These are phyloP conservation scores for Neopestalotiopsis clavispora DNA, from an alignment of 2,329 filamentous ascomycete species.

Conservation along the genomic window DNA sequence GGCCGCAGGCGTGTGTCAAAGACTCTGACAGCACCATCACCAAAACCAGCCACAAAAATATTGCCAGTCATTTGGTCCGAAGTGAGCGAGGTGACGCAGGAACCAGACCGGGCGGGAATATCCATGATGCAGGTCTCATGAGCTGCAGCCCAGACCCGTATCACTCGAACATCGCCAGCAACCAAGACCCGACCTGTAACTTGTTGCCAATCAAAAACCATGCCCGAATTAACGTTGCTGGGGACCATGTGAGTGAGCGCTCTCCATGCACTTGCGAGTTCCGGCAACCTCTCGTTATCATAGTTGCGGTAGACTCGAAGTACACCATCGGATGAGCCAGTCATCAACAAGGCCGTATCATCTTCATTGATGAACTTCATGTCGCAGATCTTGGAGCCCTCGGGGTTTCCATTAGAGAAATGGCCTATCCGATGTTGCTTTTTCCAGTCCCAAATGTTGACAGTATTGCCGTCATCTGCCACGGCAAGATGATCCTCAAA, in stretches of 20 bases:
- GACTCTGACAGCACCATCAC: conserved; percentile 90
- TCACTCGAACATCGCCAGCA: conserved; percentile 92
- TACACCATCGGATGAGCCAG: conserved; percentile 92
- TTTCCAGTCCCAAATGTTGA: conserved; percentile 94
- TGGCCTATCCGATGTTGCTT: conserved; percentile 74
- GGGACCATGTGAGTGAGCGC: conserved; percentile 93
- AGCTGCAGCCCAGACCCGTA: conserved; percentile 94
- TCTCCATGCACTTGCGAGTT: conserved; percentile 89
- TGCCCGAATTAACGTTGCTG: conserved; percentile 90
- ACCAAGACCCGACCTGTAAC: conserved; percentile 95
- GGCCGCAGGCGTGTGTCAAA: conserved; percentile 88
- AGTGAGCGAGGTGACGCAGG: conserved; percentile 93
- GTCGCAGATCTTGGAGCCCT: conserved; percentile 90
- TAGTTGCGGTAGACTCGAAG: conserved; percentile 94
- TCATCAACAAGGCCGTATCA: conserved; percentile 92
- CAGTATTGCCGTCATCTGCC: conserved; percentile 88
- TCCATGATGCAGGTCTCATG: conserved; percentile 92
- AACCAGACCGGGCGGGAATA: conserved; percentile 91
- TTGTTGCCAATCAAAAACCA: conserved; percentile 99
- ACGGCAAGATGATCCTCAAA: conserved; percentile 96
- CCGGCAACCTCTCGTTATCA: conserved; percentile 74
- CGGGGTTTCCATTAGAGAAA: conserved; percentile 94
- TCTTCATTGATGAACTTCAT: conserved; percentile 98
- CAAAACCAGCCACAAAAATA: conserved; percentile 94
- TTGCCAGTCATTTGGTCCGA: conserved; percentile 98